These are phyloP conservation scores for Glycyrrhiza uralensis DNA, from an alignment of 306 rosid species.

Conservation along the genomic window DNA sequence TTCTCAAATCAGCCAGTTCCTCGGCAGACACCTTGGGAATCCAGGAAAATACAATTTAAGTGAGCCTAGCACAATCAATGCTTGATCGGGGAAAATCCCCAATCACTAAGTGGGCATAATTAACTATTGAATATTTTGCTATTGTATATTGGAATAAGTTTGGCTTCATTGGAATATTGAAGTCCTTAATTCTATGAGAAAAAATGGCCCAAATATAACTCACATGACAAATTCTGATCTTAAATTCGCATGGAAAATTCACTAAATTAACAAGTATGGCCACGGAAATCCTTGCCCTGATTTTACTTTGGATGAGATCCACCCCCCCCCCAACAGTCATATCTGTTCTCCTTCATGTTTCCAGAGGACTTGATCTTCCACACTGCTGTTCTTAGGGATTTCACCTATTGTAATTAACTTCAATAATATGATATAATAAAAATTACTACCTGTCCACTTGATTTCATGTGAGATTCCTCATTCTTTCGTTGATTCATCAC, in stretches of 20 bases:
- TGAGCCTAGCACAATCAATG: conserved; percentile 22
- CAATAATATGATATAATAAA: conserved; percentile 7
- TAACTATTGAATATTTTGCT: conserved; percentile 5
- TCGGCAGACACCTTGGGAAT: conserved; percentile 41
- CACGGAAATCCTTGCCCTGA: not conserved
- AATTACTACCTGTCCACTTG: conserved; percentile 39
- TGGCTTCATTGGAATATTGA: not conserved
- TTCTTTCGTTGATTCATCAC: conserved; percentile 52
- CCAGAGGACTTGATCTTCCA: conserved; percentile 14
- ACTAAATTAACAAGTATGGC: not conserved
- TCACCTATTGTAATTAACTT: not conserved
- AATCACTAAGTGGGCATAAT: not conserved
- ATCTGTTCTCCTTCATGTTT: not conserved
- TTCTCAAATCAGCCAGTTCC: conserved; percentile 73
- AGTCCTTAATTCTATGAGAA: not conserved
- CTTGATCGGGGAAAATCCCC: not conserved
- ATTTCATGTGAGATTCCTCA: conserved; percentile 40
- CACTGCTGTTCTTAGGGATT: not conserved
- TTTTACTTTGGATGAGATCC: not conserved
- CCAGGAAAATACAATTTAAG: conserved; percentile 28
- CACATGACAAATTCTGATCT: not conserved
- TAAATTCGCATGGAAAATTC: not conserved
- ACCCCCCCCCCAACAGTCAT: not conserved
- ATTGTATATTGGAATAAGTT: not conserved
- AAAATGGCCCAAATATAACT: not conserved